A percentile compares a stretch with the other conserved stretches of the same genome.
Evolutionary conservation across 805 yeast genomes (phyloP).

Genomic region (Suhomyces pyralidae): DNA sequence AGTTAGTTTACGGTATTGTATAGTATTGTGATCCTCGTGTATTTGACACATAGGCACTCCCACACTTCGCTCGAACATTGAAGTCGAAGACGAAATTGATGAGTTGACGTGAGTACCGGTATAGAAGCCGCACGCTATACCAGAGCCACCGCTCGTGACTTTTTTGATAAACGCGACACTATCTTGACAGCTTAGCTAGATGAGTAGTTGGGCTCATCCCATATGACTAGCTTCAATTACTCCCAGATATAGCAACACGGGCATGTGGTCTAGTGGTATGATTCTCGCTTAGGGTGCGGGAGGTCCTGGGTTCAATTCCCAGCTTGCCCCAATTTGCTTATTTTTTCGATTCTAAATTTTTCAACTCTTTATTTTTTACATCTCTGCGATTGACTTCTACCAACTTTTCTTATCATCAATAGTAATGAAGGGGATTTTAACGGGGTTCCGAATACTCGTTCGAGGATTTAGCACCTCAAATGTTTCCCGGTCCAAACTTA

Average conservation of each 20-base stretch:
- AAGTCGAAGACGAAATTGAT: neutral
- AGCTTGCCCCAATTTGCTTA: slow-evolving; percentile 38
- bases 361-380: neutral
- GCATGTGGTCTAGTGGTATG: slow-evolving; percentile 51
- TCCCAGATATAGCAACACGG: slow-evolving; percentile 14
- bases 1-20: neutral
- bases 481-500: slow-evolving; percentile 15
- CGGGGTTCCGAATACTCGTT: neutral
- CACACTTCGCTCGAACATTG: neutral
- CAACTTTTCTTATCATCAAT: neutral
- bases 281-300: slow-evolving; percentile 52
- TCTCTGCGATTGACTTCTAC: neutral
- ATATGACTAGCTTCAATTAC: neutral
- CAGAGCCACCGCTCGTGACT: too few relatives aligned
- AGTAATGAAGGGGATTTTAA: neutral
- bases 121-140: too few relatives aligned
- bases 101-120: neutral
- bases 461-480: neutral
- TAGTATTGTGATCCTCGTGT: neutral
- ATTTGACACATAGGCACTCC: neutral
- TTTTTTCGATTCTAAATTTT: slow-evolving; percentile 6
- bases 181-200: too few relatives aligned
- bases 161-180: too few relatives aligned
- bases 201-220: neutral
- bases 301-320: slow-evolving; percentile 53